Evolutionary conservation across 225 moss, liverwort and hornwort species (phyloP), one percentile per base, ranked within the genome.

Genomic region (Bryum argenteum): DNA sequence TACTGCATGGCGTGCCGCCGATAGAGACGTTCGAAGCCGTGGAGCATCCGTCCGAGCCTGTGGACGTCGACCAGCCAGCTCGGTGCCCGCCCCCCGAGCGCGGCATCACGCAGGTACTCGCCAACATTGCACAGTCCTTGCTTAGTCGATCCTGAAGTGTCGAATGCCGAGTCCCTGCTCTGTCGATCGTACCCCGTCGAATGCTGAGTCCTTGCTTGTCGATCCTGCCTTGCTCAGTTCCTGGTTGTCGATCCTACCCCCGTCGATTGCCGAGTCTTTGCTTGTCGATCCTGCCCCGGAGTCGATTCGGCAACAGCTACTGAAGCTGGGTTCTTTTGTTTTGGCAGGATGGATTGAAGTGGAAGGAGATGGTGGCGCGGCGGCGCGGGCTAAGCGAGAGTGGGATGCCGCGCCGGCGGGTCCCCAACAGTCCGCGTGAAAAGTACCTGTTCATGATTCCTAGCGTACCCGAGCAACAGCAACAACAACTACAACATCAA

Each of bases 71-170:
- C 52, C 74, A 77, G 56, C 77, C 86, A 22, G 65, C 73, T 33
- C 77, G 71, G 60, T 86, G 86, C 68, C 86, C 86, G 58, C 80
- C 79, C 3, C 82, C 80, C 15, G 80, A 83, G 77, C 75, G 71
- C 19, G 74, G 77, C 72, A 80, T 86, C 43, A 71, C 64, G 73
- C 82, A 74, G 70, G 85, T 85, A 72, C 21, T 22, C 54, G 11
- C 21, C 15, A 2, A 47, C 11, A 16, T 48, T 48, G 48, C 17
- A 6, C 44, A 44, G 12, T 17, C 17, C 48, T 17, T 48, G 47
- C 15, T 33, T 28, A 2, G 28, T 28, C 28, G 28, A 28, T 28
- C 28, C 28, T 28, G 28, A n/a, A n/a, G n/a, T n/a, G n/a, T n/a
- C n/a, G n/a, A n/a, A n/a, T n/a, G n/a, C n/a, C n/a, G n/a, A 44